Evolutionary conservation across 768 basidiomycete genomes (phyloP).

Genomic region (Mycena rosella): DNA sequence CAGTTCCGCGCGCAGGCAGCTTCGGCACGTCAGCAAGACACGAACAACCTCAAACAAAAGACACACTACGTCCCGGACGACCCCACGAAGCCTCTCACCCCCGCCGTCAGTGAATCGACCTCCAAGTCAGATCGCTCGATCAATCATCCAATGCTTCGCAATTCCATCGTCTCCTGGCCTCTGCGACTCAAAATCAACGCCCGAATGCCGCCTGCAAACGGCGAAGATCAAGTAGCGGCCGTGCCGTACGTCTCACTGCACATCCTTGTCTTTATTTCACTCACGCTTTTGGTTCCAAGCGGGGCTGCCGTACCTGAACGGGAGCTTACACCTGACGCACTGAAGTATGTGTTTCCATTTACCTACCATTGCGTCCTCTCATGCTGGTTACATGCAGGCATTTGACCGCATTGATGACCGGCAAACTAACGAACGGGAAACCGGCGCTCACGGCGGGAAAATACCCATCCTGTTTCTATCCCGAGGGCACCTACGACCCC

Average conservation of each 20-base stretch:
- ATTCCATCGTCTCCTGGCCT: slow-evolving; percentile 1
- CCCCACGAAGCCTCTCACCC: neutral
- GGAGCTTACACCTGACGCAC: neutral
- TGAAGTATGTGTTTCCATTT: neutral
- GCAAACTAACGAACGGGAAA: neutral
- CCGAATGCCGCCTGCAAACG: too few species aligned
- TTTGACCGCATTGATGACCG: neutral
- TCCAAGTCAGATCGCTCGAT: neutral
- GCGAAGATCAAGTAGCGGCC: too few species aligned
- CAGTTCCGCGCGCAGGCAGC: neutral
- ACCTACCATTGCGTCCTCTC: neutral
- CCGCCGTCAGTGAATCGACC: neutral
- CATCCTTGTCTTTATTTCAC: too few species aligned
- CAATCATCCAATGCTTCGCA: neutral
- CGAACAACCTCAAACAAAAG: neutral
- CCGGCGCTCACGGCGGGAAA: neutral
- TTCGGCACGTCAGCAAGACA: neutral
- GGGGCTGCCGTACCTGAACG: too few species aligned
- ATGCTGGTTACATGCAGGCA: neutral
- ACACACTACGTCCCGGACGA: neutral
- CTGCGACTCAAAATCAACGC: neutral
- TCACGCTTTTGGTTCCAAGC: too few species aligned
- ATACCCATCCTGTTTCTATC: slow-evolving; percentile 9
- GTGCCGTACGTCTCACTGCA: too few species aligned
- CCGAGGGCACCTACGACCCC: neutral